These are phyloP conservation scores for Inosperma sp. DNA, from an alignment of 768 basidiomycete genomes.

Conservation along the genomic window DNA sequence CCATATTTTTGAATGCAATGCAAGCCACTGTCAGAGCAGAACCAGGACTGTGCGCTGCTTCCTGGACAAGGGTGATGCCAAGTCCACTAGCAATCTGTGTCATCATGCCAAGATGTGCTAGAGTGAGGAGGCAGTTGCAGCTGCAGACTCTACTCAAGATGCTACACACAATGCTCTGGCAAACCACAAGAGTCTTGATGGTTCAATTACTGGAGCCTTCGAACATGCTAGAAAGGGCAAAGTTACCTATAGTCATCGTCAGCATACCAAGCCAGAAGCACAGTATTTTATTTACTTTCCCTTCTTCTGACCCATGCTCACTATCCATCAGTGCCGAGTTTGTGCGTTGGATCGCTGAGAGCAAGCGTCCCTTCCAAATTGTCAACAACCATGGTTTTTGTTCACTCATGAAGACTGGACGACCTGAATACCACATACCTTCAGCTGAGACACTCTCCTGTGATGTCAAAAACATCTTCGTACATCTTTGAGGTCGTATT, in stretches of 20 bases:
- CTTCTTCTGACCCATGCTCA: neutral
- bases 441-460: neutral
- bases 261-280: slow-evolving; percentile 27
- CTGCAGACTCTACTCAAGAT: too few relatives aligned
- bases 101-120: too few relatives aligned
- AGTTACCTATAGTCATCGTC: too few relatives aligned
- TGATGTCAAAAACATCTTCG: slow-evolving; percentile 11
- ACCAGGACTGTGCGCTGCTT: too few relatives aligned
- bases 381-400: slow-evolving; percentile 9
- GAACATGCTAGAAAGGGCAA: slow-evolving; percentile 25
- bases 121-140: too few relatives aligned
- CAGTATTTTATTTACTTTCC: slow-evolving; percentile 13
- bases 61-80: too few relatives aligned
- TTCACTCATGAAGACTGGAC: slow-evolving; percentile 7
- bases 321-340: slow-evolving; percentile 7
- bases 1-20: too few relatives aligned
- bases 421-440: slow-evolving; percentile 2
- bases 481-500: slow-evolving; percentile 1
- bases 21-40: too few relatives aligned
- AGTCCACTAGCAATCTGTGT: too few relatives aligned
- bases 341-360: slow-evolving; percentile 11
- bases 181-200: too few relatives aligned
- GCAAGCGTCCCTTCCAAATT: slow-evolving; percentile 11
- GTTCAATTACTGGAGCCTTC: slow-evolving; percentile 28
- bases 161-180: too few relatives aligned